Evolutionary conservation across 306 rosid species (phyloP), one percentile per base, ranked within the genome.

Genomic region (Cicer cuneatum): DNA sequence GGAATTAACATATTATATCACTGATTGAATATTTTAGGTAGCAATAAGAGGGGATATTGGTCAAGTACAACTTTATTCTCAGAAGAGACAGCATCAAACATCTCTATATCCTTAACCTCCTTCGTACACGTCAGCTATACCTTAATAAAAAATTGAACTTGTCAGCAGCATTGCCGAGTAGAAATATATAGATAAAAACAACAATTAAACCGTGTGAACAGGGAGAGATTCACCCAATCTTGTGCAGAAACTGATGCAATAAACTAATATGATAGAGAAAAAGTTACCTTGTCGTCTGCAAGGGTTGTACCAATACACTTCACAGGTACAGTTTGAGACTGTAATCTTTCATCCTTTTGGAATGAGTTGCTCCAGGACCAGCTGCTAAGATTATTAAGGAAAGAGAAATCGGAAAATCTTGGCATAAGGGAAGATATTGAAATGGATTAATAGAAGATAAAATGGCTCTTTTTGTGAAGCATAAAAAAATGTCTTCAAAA

Each of bases 251-350:
- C 39, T 1, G 9, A 68, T 52, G 65, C 15, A 71, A n/a, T 11
- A 69, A 47, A 42, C 5, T 18, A 61, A 45, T 13, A 35, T 33
- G 39, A 45, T 7, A 64, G n/a, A 10, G 66, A 67, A 13, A 62
- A 61, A 45, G 33, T 52, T 78, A 92, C 99, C 90, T 84, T 91
- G 14, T 92, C 88, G 65, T 79, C 90, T 4, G 86, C 93, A 1
- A 69, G 69, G 15, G 83, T 60, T 48, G 63, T 58, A 80, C 90
- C 96, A 68, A 85, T 84, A 21, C 96, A 94, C 46, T 83, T 85
- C 0, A 87, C 78, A 77, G 76, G 92, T 19, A 83, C 10, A 1
- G 95, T 88, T 7, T 82, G 76, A 12, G 80, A 24, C 64, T 81
- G 74, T 3, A 76, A 81, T 16, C 69, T 81, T 29, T 90, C 93